Evolutionary conservation across 345 rosid species (phyloP).

Genomic region (Linum lewisii): DNA sequence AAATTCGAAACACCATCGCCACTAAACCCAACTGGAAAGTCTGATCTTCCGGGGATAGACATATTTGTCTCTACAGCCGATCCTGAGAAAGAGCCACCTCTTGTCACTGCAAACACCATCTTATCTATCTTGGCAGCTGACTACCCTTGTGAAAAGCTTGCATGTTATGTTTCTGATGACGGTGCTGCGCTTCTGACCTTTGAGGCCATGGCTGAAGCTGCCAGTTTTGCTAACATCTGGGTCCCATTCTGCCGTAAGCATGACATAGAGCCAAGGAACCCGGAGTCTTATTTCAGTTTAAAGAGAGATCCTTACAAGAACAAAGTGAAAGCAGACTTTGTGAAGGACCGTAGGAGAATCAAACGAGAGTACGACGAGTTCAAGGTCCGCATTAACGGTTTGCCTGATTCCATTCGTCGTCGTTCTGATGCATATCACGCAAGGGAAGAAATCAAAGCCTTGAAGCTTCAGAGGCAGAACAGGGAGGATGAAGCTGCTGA

Average conservation of each 20-base stretch:
- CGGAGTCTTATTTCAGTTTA: slow-evolving; percentile 84
- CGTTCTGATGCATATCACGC: slow-evolving; percentile 96
- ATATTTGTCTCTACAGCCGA: slow-evolving; percentile 95
- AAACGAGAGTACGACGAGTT: slow-evolving; percentile 98
- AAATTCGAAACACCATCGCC: slow-evolving; percentile 79
- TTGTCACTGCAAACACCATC: slow-evolving; percentile 93
- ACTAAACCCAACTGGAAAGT: slow-evolving; percentile 76
- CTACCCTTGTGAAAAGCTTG: slow-evolving; percentile 90
- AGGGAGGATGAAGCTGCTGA: slow-evolving; percentile 62
- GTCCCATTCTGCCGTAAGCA: slow-evolving; percentile 97
- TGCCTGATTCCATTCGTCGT: slow-evolving; percentile 90
- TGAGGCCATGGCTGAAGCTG: slow-evolving; percentile 99
- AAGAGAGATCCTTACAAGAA: slow-evolving; percentile 96
- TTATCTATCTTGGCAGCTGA: slow-evolving; percentile 92
- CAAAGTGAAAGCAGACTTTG: slow-evolving; percentile 78
- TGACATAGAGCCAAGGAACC: slow-evolving; percentile 85
- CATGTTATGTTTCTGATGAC: slow-evolving; percentile 98
- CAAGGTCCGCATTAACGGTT: slow-evolving; percentile 83
- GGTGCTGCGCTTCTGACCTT: slow-evolving; percentile 96
- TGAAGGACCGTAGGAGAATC: slow-evolving; percentile 82
- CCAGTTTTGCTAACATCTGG: slow-evolving; percentile 93
- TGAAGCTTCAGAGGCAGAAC: slow-evolving; percentile 85
- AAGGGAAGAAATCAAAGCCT: slow-evolving; percentile 89
- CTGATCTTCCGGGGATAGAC: slow-evolving; percentile 94
- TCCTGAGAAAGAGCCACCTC: slow-evolving; percentile 98